Evolutionary conservation across 176 grass and related monocot genomes (phyloP), one percentile per base, ranked within the genome.

Genomic region (Aegilops speltoides): DNA sequence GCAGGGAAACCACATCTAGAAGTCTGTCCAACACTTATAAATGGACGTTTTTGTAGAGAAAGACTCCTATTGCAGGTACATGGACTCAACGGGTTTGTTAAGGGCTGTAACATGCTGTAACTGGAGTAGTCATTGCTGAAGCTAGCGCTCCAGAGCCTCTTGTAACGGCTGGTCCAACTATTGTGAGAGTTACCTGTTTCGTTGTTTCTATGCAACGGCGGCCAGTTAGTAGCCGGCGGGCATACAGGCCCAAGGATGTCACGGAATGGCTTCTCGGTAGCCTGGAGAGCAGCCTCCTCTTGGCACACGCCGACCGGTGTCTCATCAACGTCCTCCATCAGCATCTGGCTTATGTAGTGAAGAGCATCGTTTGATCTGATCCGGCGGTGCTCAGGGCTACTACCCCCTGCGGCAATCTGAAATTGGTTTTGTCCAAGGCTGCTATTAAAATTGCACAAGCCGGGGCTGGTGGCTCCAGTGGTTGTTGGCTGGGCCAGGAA

Each of bases 241-340:
- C 71, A 68, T 45, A 78, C 78, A 66, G 81, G 84, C 32, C 29
- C 65, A 20, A 92, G 80, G 59, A 92, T 87, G 37, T 87, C 87
- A 10, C 81, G 87, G 61, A 92, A 92, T 32, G 61, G 41, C 26
- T 89, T 89, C 59, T 92, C 91, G 1, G 84, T 78, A 13, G 80
- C 84, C 36, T 76, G 79, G 77, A 89, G 72, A 13, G 91, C 76
- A 0, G 64, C 36, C 59, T 87, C 84, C 32, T 66, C 87, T 76
- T 87, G 72, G 64, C 79, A 41, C 5, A 13, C 19, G 62, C 31
- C 17, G 13, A 64, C 69, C 43, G 16, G 16, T 7, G 66, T 84
- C 33, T 85, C 91, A 43, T 93, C 74, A 2, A 80, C 15, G 60
- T 87, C 87, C 20, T 90, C 75, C 68, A 90, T 77, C 46, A 87